Evolutionary conservation across 2,329 filamentous ascomycete genomes (phyloP).

Genomic region (Hymenotorrendiella dingleyae): DNA sequence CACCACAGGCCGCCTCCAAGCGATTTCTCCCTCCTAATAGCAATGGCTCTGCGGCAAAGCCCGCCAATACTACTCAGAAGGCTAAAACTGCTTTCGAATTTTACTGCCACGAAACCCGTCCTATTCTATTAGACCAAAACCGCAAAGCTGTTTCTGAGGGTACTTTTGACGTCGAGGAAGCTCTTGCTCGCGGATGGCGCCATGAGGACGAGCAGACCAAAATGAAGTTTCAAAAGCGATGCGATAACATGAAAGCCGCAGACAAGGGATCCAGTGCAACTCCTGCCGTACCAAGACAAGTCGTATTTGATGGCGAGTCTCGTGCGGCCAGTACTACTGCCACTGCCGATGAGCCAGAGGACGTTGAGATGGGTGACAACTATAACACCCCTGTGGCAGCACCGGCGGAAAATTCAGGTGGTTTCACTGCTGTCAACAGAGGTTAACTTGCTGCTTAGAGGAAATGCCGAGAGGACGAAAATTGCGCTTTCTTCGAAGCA

Average conservation of each 20-base stretch:
- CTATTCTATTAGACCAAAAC: conserved; percentile 19
- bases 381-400: conserved; percentile 25
- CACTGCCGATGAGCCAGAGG: conserved; percentile 23
- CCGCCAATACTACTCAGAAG: conserved; percentile 5
- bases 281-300: conserved; percentile 18
- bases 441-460: too few relatives aligned
- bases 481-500: too few relatives aligned
- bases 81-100: conserved; percentile 27
- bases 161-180: conserved; percentile 24
- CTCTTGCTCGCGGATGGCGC: conserved; percentile 26
- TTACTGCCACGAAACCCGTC: conserved; percentile 25
- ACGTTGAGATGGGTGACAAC: conserved; percentile 32
- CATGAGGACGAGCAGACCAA: conserved; percentile 19
- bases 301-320: conserved; percentile 14
- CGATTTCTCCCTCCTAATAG: conserved; percentile 17
- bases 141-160: conserved; percentile 22
- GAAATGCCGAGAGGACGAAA: too few relatives aligned
- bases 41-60: conserved; percentile 30
- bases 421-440: conserved; percentile 30
- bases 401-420: conserved; percentile 13
- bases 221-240: conserved; percentile 16
- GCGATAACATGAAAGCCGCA: conserved; percentile 29
- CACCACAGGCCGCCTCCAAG: conserved; percentile 24
- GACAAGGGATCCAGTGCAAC: conserved; percentile 17
- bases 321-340: conserved; percentile 12